Evolutionary conservation across 2,329 filamentous ascomycete genomes (phyloP), one percentile per base, ranked within the genome.

Genomic region (Colletotrichum higginsianum): DNA sequence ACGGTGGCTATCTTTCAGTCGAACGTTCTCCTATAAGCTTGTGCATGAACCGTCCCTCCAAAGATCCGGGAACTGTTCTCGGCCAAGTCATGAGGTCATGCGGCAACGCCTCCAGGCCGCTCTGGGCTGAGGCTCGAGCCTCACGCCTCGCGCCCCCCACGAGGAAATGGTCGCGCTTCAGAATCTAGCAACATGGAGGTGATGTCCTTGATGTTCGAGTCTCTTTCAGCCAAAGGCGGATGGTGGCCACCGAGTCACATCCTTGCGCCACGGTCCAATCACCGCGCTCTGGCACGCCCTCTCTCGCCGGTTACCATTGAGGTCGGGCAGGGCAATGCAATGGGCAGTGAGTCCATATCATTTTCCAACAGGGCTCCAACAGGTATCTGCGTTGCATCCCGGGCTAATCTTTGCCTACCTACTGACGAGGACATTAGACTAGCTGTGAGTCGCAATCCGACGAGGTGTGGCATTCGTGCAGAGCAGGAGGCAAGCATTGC

Each of bases 41-140:
- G 30, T 67, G 62, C 67, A 61, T 71, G 49, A 71, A 71, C 68
- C 42, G 18, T 30, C 18, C 67, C 40, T 46, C 44, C 50, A 13
- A 30, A 42, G 61, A 42, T 52, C 16, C 21, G 35, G 21, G 21
- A 53, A 18, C 38, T 21, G 38, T 53, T 50, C 46, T 23, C 26
- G 2, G 16, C 46, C 46, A 61, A 40, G 44, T 50, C 58, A 61
- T 49, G 30, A 60, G 61, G 61, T 66, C 46, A 60, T 52, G 42
- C 21, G 47, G 13, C 21, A 53, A 9, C 23, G 53, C 35, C 35
- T 18, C 16, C 46, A 53, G 53, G 53, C 30, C 40, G 49, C 9
- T n/a, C 35, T 7, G 12, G 23, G 16, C 57, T 7, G n/a, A 21
- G 38, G 40, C 52, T 58, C 40, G 44, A 61, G 44, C 35, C 49